Conservation (phyloP, 2,329 filamentous ascomycete species). For the Aspergillus ibericus region DNA sequence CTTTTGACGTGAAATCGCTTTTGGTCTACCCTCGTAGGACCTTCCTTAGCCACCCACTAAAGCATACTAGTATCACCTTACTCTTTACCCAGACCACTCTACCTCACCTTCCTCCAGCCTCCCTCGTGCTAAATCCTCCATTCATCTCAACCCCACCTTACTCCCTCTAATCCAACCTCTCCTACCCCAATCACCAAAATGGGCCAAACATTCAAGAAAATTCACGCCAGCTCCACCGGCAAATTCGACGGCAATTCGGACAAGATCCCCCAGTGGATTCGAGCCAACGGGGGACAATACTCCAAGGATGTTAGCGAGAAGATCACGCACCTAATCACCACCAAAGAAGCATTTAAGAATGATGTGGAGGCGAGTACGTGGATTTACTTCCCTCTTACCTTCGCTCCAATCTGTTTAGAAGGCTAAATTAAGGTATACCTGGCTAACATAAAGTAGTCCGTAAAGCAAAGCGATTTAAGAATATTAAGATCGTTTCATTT, state of each 20-base stretch:
- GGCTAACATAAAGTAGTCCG: conserved; percentile 35
- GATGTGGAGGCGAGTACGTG: conserved; percentile 43
- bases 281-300: conserved; percentile 61
- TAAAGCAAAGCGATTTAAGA: conserved; percentile 38
- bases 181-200: conserved; percentile 19
- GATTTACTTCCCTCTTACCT: not conserved
- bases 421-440: conserved; percentile 8
- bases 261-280: conserved; percentile 67
- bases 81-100: too few relatives aligned
- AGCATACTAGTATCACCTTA: too few relatives aligned
- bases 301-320: conserved; percentile 50
- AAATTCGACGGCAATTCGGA: conserved; percentile 55
- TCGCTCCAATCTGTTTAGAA: not conserved
- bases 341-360: conserved; percentile 60
- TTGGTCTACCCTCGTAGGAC: not conserved
- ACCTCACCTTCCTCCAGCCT: too few relatives aligned
- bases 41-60: not conserved
- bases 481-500: conserved; percentile 46
- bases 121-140: not conserved
- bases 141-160: not conserved
- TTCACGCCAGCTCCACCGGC: conserved; percentile 60
- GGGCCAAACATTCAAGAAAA: conserved; percentile 51
- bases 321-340: conserved; percentile 73
- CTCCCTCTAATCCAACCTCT: not conserved
- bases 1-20: not conserved